These are phyloP conservation scores for Penicillium chermesinum DNA, from an alignment of 495 filamentous ascomycete species.

Conservation along the genomic window DNA sequence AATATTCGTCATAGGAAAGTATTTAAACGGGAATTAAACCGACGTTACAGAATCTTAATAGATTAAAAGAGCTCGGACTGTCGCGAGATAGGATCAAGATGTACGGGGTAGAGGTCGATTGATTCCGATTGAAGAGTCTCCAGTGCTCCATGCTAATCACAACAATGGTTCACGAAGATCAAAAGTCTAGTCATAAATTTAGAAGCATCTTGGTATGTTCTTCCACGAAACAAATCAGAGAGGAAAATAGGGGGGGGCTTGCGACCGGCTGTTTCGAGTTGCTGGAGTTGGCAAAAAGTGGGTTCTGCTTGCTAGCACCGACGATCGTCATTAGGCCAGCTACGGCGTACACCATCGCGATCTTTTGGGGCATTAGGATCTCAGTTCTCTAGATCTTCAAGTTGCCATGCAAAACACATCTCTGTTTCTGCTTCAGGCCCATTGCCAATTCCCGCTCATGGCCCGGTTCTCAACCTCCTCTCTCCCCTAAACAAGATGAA, in stretches of 20 bases:
- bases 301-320: conserved; percentile 11
- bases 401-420: neutral
- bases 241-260: neutral
- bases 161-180: neutral
- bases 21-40: too few species aligned
- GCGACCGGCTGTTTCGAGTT: conserved; percentile 18
- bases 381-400: neutral
- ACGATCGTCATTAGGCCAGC: conserved; percentile 18
- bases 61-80: too few species aligned
- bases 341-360: conserved; percentile 1
- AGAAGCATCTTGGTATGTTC: neutral
- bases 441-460: too few species aligned
- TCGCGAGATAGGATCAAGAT: too few species aligned
- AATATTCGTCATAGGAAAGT: neutral
- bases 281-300: conserved; percentile 18
- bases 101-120: too few species aligned
- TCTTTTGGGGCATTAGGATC: conserved; percentile 3
- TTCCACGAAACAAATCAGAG: neutral
- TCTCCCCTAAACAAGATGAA: too few species aligned
- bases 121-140: too few species aligned
- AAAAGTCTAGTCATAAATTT: neutral
- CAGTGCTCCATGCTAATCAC: neutral
- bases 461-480: conserved; percentile 1
- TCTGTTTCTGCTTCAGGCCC: too few species aligned
- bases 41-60: too few species aligned